These are phyloP conservation scores for Fragaria nilgerrensis DNA, from an alignment of 306 rosid genomes.

Conservation along the genomic window DNA sequence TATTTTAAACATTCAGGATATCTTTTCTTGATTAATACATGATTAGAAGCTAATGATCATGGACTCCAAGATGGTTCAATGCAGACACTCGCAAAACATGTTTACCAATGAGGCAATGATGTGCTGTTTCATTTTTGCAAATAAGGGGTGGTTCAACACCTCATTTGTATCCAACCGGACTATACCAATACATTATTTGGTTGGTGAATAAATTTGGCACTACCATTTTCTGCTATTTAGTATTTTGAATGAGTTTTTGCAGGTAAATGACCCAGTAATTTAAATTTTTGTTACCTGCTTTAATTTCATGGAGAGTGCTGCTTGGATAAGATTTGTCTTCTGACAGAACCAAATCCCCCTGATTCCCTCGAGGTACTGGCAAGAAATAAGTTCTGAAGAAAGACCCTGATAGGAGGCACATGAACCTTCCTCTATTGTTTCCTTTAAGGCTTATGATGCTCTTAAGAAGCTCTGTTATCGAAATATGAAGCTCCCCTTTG, in stretches of 20 bases:
- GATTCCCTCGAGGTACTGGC: slow-evolving; percentile 22
- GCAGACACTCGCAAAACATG: background rate
- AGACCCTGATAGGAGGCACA: slow-evolving; percentile 19
- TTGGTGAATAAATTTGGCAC: background rate
- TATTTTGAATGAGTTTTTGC: background rate
- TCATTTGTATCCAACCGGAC: background rate
- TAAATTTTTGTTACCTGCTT: slow-evolving; percentile 18
- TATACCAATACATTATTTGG: background rate
- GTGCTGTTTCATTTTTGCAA: background rate
- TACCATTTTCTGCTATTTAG: background rate
- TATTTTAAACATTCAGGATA: background rate
- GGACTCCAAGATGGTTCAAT: background rate
- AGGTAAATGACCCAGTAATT: background rate
- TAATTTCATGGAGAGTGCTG: slow-evolving; percentile 24
- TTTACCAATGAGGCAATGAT: background rate
- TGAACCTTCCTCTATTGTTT: slow-evolving; percentile 23
- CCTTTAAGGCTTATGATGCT: slow-evolving; percentile 30
- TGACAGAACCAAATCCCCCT: slow-evolving; percentile 1
- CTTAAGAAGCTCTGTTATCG: slow-evolving; percentile 27
- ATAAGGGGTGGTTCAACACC: too few relatives aligned
- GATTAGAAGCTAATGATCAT: background rate
- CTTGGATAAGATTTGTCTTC: slow-evolving; percentile 17
- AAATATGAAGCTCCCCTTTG: slow-evolving; percentile 33
- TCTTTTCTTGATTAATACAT: background rate
- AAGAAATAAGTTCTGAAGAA: slow-evolving; percentile 31